Conservation (phyloP, 305 asterid genomes). For the Solanum hybrid region DNA sequence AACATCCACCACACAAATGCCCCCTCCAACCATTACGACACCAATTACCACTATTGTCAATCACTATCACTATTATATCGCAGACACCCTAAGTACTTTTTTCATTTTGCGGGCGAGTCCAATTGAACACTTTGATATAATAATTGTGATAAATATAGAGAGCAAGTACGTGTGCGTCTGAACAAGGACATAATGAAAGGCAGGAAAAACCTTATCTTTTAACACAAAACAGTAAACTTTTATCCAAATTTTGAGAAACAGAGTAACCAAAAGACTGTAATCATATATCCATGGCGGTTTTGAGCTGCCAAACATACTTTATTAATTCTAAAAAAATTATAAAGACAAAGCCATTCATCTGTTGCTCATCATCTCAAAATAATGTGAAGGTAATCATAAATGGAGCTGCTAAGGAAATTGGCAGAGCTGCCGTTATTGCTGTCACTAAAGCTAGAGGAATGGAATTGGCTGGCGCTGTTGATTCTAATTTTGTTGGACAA, state of each 20-base stretch:
- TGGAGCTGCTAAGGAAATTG: slow-evolving; percentile 90
- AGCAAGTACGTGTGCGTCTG: not conserved
- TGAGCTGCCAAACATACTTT: slow-evolving; percentile 29
- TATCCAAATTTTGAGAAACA: not conserved
- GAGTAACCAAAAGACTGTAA: not conserved
- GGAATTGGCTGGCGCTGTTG: slow-evolving; percentile 85
- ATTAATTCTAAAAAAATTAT: not conserved
- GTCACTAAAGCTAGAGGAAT: slow-evolving; percentile 79
- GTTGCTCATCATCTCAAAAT: slow-evolving; percentile 39
- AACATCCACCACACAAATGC: not conserved
- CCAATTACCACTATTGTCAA: not conserved
- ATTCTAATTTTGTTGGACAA: slow-evolving; percentile 58
- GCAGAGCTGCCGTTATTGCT: slow-evolving; percentile 80
- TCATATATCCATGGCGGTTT: slow-evolving; percentile 27
- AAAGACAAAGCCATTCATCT: slow-evolving; percentile 14
- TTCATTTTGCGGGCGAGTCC: not conserved
- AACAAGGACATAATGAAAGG: not conserved
- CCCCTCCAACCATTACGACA: not conserved
- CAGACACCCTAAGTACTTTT: not conserved
- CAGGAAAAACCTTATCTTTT: not conserved
- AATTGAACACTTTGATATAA: not conserved
- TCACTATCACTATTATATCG: not conserved
- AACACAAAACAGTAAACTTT: not conserved
- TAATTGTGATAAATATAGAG: not conserved
- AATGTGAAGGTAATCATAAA: slow-evolving; percentile 66